These are phyloP conservation scores for Cadophora luteo-olivacea DNA, from an alignment of 2,329 filamentous ascomycete genomes.

Conservation along the genomic window DNA sequence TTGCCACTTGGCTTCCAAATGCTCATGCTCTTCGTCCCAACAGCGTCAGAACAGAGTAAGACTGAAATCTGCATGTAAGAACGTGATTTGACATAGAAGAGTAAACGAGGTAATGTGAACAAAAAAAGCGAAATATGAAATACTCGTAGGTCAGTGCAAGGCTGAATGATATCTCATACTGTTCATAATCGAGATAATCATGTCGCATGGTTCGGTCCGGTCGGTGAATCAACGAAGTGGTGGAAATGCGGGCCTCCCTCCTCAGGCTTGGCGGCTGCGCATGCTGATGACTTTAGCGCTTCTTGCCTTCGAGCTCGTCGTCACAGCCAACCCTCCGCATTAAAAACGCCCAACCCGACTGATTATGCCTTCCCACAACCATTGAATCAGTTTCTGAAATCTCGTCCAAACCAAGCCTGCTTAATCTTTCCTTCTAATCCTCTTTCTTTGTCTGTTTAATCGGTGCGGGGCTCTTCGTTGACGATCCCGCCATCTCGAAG, in stretches of 20 bases:
- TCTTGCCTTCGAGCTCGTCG: constrained; percentile 14
- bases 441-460: constrained; percentile 7
- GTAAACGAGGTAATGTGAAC: neutral
- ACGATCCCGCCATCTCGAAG: constrained; percentile 20
- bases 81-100: neutral
- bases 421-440: neutral
- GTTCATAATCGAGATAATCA: neutral
- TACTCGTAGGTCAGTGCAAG: neutral
- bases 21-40: neutral
- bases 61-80: neutral
- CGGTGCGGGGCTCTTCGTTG: constrained; percentile 31
- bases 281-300: constrained; percentile 20
- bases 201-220: neutral
- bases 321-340: constrained; percentile 28
- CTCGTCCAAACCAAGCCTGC: neutral
- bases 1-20: constrained; percentile 12
- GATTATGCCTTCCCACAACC: constrained; percentile 30
- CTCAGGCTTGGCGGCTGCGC: constrained; percentile 20
- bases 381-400: constrained; percentile 29
- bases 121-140: neutral
- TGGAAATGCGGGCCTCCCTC: constrained; percentile 15
- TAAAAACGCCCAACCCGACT: constrained; percentile 24
- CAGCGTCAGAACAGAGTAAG: neutral
- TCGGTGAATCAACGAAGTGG: neutral
- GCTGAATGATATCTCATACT: neutral